phyloP scores from a whole-genome alignment of 495 filamentous ascomycete genomes.

The Oidiodendron maius region DNA sequence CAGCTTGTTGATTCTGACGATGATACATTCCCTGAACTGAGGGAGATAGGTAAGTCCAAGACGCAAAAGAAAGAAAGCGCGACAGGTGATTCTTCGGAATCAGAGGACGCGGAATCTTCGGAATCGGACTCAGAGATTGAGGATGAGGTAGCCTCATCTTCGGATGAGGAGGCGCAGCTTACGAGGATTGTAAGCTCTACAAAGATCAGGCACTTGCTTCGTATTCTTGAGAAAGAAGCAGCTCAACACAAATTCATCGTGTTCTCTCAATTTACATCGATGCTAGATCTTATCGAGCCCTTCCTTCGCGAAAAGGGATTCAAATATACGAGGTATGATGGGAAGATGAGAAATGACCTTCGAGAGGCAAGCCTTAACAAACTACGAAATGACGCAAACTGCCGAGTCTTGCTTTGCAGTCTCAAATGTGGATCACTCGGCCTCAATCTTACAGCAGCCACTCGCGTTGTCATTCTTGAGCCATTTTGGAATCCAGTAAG shows the following conservation, averaged over 20 bases:
- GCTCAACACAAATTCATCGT: constrained; percentile 88
- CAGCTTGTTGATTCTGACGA: constrained; percentile 64
- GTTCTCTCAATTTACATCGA: constrained; percentile 92
- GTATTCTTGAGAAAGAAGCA: constrained; percentile 73
- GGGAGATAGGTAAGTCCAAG: constrained; percentile 10
- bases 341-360: constrained; percentile 87
- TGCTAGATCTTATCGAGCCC: constrained; percentile 92
- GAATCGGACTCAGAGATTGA: constrained; percentile 34
- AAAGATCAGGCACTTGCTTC: constrained; percentile 81
- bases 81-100: constrained; percentile 10
- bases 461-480: constrained; percentile 88
- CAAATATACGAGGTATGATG: constrained; percentile 84
- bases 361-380: constrained; percentile 74
- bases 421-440: constrained; percentile 90
- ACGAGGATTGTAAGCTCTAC: constrained; percentile 59
- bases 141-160: constrained; percentile 36
- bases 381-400: constrained; percentile 64
- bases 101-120: constrained; percentile 27
- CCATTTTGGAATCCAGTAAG: constrained; percentile 96
- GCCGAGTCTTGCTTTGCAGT: constrained; percentile 81
- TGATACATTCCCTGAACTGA: constrained; percentile 30
- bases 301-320: constrained; percentile 71
- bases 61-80: constrained; percentile 7
- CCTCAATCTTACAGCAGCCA: constrained; percentile 90
- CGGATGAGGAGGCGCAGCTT: constrained; percentile 29